Percentiles rank a stretch among this genome's conserved stretches.
phyloP scores from a whole-genome alignment of 2,329 filamentous ascomycete species.

The Talaromyces sp. region DNA sequence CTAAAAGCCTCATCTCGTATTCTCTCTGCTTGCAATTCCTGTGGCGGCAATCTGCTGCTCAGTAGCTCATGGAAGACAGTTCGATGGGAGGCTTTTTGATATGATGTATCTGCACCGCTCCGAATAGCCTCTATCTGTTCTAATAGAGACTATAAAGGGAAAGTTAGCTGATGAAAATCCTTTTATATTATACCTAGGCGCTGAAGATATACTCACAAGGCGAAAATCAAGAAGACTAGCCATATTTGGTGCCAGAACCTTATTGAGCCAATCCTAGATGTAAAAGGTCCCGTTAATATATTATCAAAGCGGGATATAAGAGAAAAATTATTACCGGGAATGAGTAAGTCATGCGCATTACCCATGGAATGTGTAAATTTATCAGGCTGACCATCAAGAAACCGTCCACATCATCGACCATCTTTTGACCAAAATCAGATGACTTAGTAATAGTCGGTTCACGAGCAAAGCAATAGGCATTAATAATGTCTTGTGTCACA shows the following conservation, averaged over 20 bases:
- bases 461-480: neutral
- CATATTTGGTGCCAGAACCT: neutral
- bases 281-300: too few relatives aligned
- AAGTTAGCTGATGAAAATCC: neutral
- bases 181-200: too few relatives aligned
- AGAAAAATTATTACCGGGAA: neutral
- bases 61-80: constrained; percentile 1
- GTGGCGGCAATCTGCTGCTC: neutral
- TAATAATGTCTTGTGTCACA: neutral
- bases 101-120: neutral
- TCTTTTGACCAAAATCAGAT: neutral
- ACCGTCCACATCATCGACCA: neutral
- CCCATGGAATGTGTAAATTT: constrained; percentile 1
- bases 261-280: neutral
- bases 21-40: neutral
- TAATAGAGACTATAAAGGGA: neutral
- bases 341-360: neutral
- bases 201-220: neutral
- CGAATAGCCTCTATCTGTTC: neutral
- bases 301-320: neutral
- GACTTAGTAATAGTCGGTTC: neutral
- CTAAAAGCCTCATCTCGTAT: constrained; percentile 2
- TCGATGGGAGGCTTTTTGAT: neutral
- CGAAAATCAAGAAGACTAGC: neutral
- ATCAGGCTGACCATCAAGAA: neutral